Percentiles rank a stretch among this genome's conserved stretches.
Conservation (phyloP, 106 monocot species). For the Apostasia shenzhenica region DNA sequence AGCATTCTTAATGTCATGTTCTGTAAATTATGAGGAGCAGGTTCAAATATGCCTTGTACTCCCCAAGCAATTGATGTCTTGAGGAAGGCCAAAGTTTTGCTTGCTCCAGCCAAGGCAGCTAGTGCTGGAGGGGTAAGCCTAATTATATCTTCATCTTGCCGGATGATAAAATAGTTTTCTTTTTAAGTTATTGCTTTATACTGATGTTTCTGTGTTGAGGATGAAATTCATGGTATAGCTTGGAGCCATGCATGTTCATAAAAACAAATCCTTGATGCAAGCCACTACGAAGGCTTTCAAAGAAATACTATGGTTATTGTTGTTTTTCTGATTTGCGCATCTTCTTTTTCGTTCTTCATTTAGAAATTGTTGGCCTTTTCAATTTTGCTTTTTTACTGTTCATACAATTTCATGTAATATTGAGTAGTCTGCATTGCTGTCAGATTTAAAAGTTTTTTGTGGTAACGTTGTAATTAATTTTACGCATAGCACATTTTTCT, state of each 20-base stretch:
- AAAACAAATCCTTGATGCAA: no score
- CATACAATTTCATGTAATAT: neutral
- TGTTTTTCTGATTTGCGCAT: neutral
- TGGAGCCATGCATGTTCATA: no score
- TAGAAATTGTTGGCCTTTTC: neutral
- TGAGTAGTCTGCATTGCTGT: neutral
- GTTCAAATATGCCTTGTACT: conserved; percentile 97
- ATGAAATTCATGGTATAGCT: no score
- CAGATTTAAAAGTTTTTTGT: no score
- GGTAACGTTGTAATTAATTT: no score
- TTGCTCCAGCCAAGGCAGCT: conserved; percentile 94
- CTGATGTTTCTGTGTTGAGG: no score
- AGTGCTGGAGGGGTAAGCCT: conserved; percentile 87
- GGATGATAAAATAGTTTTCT: neutral
- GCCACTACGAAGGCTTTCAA: no score
- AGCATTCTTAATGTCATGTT: neutral
- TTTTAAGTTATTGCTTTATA: neutral
- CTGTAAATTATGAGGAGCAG: conserved; percentile 18
- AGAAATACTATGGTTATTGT: neutral
- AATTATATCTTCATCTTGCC: no score
- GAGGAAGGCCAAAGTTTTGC: conserved; percentile 71
- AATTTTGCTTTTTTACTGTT: neutral
- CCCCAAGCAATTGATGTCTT: conserved; percentile 90
- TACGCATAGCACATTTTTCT: no score
- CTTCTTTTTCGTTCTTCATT: neutral